Conservation (phyloP, 2,329 filamentous ascomycete genomes). For the Phaeosphaeriaceae sp. region DNA sequence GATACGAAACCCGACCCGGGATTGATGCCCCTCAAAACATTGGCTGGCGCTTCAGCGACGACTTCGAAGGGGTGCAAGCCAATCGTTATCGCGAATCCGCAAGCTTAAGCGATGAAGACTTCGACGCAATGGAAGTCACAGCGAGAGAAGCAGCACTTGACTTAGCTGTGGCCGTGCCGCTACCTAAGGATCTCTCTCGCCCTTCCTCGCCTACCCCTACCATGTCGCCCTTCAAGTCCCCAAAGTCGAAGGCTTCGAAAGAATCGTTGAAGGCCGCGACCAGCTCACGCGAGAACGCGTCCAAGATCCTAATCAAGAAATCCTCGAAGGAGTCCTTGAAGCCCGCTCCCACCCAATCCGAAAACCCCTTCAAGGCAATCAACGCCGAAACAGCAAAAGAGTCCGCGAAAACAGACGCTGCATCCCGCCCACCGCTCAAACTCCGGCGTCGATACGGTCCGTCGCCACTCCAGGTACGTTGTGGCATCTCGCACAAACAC, state of each 20-base stretch:
- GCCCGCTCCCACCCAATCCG: neutral
- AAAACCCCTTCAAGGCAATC: no score
- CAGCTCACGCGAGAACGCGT: neutral
- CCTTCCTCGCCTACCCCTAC: neutral
- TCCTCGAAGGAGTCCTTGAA: neutral
- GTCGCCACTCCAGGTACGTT: neutral
- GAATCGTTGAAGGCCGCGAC: neutral
- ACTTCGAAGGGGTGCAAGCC: neutral
- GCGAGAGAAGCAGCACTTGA: neutral
- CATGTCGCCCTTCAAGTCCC: neutral
- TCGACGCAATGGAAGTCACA: neutral
- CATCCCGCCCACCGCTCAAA: neutral
- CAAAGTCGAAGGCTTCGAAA: neutral
- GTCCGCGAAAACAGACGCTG: neutral
- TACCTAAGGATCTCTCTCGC: neutral
- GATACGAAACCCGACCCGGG: neutral
- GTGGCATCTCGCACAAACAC: neutral
- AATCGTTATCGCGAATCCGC: neutral
- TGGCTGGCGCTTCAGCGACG: slow-evolving; percentile 10
- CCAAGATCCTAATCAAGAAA: neutral
- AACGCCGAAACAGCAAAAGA: neutral
- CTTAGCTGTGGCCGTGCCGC: neutral
- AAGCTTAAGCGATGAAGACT: neutral
- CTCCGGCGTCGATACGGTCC: neutral
- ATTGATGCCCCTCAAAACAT: slow-evolving; percentile 1